Evolutionary conservation across 495 filamentous ascomycete species (phyloP).

Genomic region (Hypoxylon lienhwacheense): DNA sequence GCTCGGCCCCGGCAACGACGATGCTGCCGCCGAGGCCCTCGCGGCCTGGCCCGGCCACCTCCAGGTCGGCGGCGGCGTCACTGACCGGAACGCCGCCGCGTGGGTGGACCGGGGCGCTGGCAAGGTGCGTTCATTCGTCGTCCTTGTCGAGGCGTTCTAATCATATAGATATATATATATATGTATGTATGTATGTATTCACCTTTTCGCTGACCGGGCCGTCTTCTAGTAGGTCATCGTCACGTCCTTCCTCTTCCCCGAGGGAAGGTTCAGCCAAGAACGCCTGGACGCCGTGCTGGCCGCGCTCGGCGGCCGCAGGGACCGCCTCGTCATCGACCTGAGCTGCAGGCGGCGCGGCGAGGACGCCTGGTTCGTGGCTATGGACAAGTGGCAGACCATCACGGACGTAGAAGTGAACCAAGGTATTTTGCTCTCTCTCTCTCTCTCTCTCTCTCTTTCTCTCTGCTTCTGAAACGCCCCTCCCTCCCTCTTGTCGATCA

Average conservation of each 20-base stretch:
- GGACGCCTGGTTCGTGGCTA: conserved; percentile 85
- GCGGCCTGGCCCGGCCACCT: conserved; percentile 72
- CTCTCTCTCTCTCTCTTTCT: not conserved
- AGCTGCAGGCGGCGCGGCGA: conserved; percentile 76
- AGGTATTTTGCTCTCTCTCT: conserved; percentile 54
- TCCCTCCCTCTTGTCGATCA: too few relatives aligned
- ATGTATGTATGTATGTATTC: not conserved
- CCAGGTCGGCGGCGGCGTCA: conserved; percentile 92
- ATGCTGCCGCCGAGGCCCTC: conserved; percentile 75
- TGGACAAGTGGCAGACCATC: conserved; percentile 97
- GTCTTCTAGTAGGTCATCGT: conserved; percentile 77
- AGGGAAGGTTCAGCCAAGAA: conserved; percentile 72
- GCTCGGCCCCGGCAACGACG: conserved; percentile 84
- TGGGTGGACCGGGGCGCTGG: conserved; percentile 90
- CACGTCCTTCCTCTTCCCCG: conserved; percentile 76
- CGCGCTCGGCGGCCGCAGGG: conserved; percentile 69
- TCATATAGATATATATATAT: too few relatives aligned
- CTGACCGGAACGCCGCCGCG: conserved; percentile 72
- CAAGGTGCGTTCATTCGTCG: conserved; percentile 63
- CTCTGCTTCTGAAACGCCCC: not conserved
- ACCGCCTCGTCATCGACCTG: conserved; percentile 89
- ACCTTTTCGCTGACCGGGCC: conserved; percentile 13
- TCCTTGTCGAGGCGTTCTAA: not conserved
- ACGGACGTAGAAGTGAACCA: conserved; percentile 91
- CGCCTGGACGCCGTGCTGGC: conserved; percentile 71